Base-by-base conservation (phyloP, 805 yeast genomes). In the Ogataea naganishii region DNA sequence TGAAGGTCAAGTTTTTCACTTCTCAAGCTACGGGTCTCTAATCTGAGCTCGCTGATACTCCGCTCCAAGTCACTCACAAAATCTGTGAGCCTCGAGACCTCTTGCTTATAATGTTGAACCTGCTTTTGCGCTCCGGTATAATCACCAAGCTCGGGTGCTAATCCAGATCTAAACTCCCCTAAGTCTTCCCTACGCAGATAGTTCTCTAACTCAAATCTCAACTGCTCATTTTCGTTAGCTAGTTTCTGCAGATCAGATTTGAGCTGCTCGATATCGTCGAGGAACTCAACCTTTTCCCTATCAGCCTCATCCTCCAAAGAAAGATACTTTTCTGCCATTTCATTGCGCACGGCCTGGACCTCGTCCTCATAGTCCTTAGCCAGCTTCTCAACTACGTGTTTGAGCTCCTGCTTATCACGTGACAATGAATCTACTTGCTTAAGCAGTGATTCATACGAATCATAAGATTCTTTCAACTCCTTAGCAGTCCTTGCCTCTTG, bases 231-330 rank as follows among this genome's bases (percentile, higher is more conserved):
- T 12, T 33, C 30, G n/a, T 18, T 14, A 11, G 18, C 15, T 14
- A 21, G 18, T n/a, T 20, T 12, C 11, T 6, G 7, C 12, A 33
- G 25, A 5, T 17, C 11, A 14, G 17, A 10, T 26, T 30, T 23
- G 15, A 29, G 19, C 6, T 18, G 21, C 7, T 15, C 14, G 18
- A 23, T 14, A 15, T 30, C 18, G 14, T 27, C 23, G 9, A 23
- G 14, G 17, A 22, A 13, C 10, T 30, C 29, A 19, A 19, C 6
- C 18, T 33, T 23, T 30, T 44, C 40, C 32, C 38, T 39, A 27
- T 53, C 36, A 18, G 43, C 43, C 8, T 42, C 41, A 16, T 41
- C 39, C 18, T 40, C 38, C 25, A 29, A 32, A 33, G 30, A 32
- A 33, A 38, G 27, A 5, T 26, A 27, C 8, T 34, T 29, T 7